Base-by-base conservation (phyloP, 768 basidiomycete genomes). In the Lentinus tigrinus region DNA sequence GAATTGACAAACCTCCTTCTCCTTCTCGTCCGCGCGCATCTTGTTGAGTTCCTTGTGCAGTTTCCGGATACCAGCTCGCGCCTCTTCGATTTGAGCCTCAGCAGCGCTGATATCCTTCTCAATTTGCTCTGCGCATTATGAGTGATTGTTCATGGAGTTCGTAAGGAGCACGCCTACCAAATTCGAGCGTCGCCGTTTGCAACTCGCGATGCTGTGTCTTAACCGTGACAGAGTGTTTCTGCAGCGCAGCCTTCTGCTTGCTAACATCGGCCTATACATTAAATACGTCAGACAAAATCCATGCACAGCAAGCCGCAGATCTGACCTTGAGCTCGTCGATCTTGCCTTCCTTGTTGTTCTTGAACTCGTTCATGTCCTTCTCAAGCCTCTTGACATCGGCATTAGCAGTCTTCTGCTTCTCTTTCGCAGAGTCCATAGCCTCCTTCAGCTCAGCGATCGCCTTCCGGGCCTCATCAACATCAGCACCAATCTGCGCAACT, bases 281-380 rank as follows among this genome's bases (percentile, higher is more conserved):
- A 8, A 6, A 24, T 46, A 8, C 17, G 21, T 34, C 17, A 10
- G 24, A 27, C 54, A 51, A 47, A 37, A 28, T 23, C 53, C 28
- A 4, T 24, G 17, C 38, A 39, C 10, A n/a, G 14, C 8, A 3
- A 23, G 6, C 8, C 4, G 13, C 11, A 5, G 16, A 14, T 60
- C 76, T 46, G 56, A 91, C 95, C 79, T 95, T 97, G 62, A 98
- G 83, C 70, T 98, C 91, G 17, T 88, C 89, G 54, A 93, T 90
- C 75, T 98, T 98, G 47, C 94, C 93, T 50, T 98, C 97, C 71
- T 97, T 97, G 77, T 99, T 95, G 74, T 95, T 89, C 78, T 97
- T 95, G 79, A 99, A 98, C 76, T 98, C 97, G 54, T 84, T 85
- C 94, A 99, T 98, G 70, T 99, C 97, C 66, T 88, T 88, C 74